Evolutionary conservation across 2,329 filamentous ascomycete genomes (phyloP), one percentile per base, ranked within the genome.

Genomic region (Graphium sp.): DNA sequence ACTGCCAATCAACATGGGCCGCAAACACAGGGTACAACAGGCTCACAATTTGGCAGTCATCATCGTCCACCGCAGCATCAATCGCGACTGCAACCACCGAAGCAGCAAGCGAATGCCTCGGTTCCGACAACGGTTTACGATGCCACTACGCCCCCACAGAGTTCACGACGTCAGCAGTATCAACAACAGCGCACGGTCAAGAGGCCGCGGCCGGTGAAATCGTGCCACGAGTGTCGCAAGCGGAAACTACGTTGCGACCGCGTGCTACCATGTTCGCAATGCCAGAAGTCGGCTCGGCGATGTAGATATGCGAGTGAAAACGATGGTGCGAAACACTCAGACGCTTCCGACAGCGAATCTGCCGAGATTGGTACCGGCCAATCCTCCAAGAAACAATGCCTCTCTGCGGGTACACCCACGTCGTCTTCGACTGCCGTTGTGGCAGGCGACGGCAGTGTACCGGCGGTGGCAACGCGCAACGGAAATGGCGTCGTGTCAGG

Each of bases 181-280:
- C 32, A 14, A n/a, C 50, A 48, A 7, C 43, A 50, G 26, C 52
- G 56, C 28, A 62, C 58, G 36, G 61, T 66, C 29, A 66, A 66
- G 40, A 52, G 63, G 18, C 60, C 62, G 3, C 48, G 63, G 6
- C 63, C 63, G 4, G 63, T 66, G 35, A 67, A 67, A 41, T 66
- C 61, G 4, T 68, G 63, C 41, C 60, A 59, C 32, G 60, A 65
- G 38, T 68, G 66, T 39, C 55, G 66, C 31, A 67, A 67, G 42
- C 56, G 66, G 39, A 71, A 67, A 42, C 47, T 68, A 5, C 55
- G 57, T 33, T 72, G 66, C 44, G 64, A 71, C 42, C 56, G 66
- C 24, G 50, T 57, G n/a, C 51, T 55, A 24, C 63, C 64, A 4
- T 72, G 66, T 39, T 62, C 61, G 5, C 65, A 70, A 41, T 72